phyloP scores from a whole-genome alignment of 305 asterid species.

The Caryopteris hybrid region DNA sequence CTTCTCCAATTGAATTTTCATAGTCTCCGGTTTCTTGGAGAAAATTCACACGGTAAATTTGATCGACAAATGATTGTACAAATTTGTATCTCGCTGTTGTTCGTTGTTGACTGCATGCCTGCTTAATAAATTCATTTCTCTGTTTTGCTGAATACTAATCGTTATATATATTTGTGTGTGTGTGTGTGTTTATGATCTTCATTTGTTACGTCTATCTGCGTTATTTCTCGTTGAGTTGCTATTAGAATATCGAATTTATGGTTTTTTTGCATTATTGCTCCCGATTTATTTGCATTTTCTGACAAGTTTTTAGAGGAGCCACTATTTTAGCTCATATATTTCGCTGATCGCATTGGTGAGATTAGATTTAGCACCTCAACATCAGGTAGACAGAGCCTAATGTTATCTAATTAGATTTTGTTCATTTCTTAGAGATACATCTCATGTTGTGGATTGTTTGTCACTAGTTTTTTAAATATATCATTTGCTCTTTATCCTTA shows the following conservation, averaged over 20 bases:
- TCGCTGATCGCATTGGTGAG: background rate
- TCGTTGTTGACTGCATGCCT: background rate
- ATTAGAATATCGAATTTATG: background rate
- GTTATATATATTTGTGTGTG: background rate
- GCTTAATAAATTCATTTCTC: background rate
- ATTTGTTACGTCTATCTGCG: background rate
- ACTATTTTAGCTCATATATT: background rate
- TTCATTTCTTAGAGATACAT: background rate
- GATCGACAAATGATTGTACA: background rate
- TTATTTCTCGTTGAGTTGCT: background rate
- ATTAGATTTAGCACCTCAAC: background rate
- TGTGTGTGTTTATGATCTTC: background rate
- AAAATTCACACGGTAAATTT: conserved; percentile 10
- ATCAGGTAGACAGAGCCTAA: background rate
- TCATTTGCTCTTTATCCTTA: no score
- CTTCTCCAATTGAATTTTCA: background rate
- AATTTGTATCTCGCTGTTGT: background rate
- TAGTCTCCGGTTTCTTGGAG: background rate
- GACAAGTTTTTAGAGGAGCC: background rate
- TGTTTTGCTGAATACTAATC: background rate
- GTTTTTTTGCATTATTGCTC: background rate
- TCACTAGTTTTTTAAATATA: background rate
- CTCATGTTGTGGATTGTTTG: background rate
- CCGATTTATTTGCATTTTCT: background rate
- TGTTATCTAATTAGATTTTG: background rate